Evolutionary conservation across 495 filamentous ascomycete genomes (phyloP).

Genomic region (Viridothelium virens): DNA sequence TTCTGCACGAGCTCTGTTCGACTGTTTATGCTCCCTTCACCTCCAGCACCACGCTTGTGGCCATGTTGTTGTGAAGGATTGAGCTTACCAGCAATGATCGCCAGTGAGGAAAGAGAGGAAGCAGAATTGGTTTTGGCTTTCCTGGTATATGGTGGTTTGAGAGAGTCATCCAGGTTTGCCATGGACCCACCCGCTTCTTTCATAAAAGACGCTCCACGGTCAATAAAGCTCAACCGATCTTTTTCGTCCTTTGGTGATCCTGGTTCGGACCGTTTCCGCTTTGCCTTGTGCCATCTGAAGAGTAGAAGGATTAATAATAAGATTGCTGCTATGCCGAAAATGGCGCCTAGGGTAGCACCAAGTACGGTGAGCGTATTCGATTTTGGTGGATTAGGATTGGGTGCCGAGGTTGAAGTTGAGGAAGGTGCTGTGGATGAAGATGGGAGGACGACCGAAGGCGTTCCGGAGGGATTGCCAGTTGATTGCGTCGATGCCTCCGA

Average conservation of each 20-base stretch:
- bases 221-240: conserved; percentile 53
- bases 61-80: conserved; percentile 25
- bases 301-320: conserved; percentile 61
- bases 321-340: conserved; percentile 63
- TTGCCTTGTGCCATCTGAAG: conserved; percentile 53
- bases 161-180: conserved; percentile 28
- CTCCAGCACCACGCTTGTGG: conserved; percentile 31
- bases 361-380: conserved; percentile 53
- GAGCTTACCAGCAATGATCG: conserved; percentile 38
- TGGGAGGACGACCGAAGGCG: conserved; percentile 20
- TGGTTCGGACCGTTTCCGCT: conserved; percentile 43
- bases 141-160: conserved; percentile 15
- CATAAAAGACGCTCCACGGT: conserved; percentile 54
- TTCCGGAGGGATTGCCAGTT: conserved; percentile 35
- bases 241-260: conserved; percentile 39
- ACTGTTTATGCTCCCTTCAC: conserved; percentile 32
- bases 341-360: conserved; percentile 68
- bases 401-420: conserved; percentile 25
- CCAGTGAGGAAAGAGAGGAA: conserved; percentile 33
- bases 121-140: conserved; percentile 18
- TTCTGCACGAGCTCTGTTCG: conserved; percentile 28
- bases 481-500: conserved; percentile 36
- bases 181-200: conserved; percentile 42
- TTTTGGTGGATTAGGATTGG: conserved; percentile 26
- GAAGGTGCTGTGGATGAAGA: conserved; percentile 39